Base-by-base conservation (phyloP, 768 basidiomycete genomes). In the Mycena amicta region DNA sequence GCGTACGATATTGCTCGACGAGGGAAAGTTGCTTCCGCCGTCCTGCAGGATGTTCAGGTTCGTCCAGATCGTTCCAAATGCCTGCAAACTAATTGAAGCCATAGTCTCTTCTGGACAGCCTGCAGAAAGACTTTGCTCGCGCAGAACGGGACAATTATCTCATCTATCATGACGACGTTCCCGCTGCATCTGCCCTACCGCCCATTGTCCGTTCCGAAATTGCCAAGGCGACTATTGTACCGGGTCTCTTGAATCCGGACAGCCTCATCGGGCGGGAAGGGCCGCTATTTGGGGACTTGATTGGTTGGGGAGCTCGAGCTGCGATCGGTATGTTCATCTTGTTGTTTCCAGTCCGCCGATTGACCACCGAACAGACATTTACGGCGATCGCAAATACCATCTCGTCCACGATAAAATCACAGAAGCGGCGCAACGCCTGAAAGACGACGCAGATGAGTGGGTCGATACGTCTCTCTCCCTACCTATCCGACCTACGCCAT, bases 101-200 rank as follows among this genome's bases (percentile, higher is more conserved):
- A 52, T 18, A 98, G 95, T 92, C 90, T 1, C 76, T 98, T 16
- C 74, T 90, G 25, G 87, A 88, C 46, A 86, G 77, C 6, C 76
- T 97, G 25, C 82, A 88, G 63, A 85, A 82, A 52, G 83, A 85
- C 55, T 71, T 90, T 30, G 72, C 77, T 3, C 83, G 92, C 15
- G 92, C 95, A 0, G 84, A 89, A 61, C 84, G 93, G 29, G 96
- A 98, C 71, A 99, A 99, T 70, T 91, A 96, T 71, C 77, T 97
- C 5, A 97, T 99, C 37, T 99, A 98, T 74, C 93, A 97, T 64
- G 82, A 92, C 51, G 88, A 92, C 55, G 79, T 96, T 1, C 94
- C 95, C 1, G 77, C 93, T 0, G 66, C 83, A 3, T 84, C 89
- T 2, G 81, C 87, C 16, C 81, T 97, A 5, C 74, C 86, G 0